phyloP scores from a whole-genome alignment of 257 asterid species.

The Ophiorrhiza pumila region DNA sequence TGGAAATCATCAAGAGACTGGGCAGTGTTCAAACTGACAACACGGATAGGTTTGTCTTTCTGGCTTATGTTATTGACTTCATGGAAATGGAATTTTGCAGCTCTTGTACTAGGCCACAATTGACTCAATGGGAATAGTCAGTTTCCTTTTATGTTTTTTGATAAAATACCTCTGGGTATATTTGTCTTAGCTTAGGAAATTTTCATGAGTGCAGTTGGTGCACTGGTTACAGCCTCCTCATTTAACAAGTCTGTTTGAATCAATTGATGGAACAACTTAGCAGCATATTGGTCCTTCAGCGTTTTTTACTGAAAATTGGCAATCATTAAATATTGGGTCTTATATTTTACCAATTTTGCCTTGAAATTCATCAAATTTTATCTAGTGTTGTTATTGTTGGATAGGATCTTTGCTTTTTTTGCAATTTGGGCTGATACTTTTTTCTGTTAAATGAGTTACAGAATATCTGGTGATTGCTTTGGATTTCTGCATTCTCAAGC shows the following conservation, averaged over 20 bases:
- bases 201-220: neutral
- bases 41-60: constrained; percentile 66
- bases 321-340: neutral
- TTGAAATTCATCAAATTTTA: neutral
- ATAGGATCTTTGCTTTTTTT: neutral
- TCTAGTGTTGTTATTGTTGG: neutral
- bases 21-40: constrained; percentile 98
- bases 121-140: neutral
- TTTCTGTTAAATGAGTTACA: neutral
- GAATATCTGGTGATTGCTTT: neutral
- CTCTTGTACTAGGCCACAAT: neutral
- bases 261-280: neutral
- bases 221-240: neutral
- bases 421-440: neutral
- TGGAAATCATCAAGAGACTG: constrained; percentile 95
- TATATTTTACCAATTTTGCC: neutral
- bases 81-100: too few relatives aligned
- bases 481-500: neutral
- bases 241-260: neutral
- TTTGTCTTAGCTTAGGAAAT: neutral
- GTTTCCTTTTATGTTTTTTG: neutral
- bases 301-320: neutral
- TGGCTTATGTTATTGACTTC: neutral
- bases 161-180: neutral
- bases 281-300: neutral